phyloP scores from a whole-genome alignment of 257 asterid genomes.

The Gynochthodes officinalis region DNA sequence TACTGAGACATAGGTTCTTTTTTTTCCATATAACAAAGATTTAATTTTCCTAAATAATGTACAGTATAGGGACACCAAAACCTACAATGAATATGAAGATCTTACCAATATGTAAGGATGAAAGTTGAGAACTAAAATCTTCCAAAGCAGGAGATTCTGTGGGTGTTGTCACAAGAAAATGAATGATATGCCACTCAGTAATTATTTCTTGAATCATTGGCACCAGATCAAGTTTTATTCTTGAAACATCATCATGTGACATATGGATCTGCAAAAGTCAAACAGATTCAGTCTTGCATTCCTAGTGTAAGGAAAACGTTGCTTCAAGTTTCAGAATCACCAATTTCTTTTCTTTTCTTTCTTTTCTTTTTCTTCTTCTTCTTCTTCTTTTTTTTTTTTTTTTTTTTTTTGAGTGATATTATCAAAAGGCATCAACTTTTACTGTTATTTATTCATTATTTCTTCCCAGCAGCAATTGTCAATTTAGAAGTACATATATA shows the following conservation, averaged over 20 bases:
- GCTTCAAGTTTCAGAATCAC: background rate
- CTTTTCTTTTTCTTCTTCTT: no score
- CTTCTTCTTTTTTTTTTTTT: no score
- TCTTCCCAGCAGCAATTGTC: background rate
- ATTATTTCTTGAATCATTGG: constrained; percentile 86
- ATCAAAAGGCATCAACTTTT: background rate
- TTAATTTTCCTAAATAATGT: background rate
- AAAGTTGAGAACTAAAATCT: constrained; percentile 85
- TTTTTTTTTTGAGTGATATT: background rate
- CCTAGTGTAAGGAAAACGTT: background rate
- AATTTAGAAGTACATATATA: background rate
- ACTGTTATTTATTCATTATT: background rate
- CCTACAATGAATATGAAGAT: constrained; percentile 1
- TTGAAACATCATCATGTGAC: constrained; percentile 70
- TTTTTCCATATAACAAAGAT: background rate
- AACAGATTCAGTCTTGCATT: background rate
- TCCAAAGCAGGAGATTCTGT: constrained; percentile 77
- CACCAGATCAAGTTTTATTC: constrained; percentile 66
- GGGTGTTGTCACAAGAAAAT: constrained; percentile 75
- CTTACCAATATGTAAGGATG: constrained; percentile 89
- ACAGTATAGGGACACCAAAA: background rate
- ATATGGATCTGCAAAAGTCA: constrained; percentile 66
- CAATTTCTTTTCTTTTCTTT: background rate
- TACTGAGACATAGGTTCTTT: background rate
- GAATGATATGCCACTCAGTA: constrained; percentile 87